A percentile compares a stretch with the other conserved stretches of the same genome.
phyloP scores from a whole-genome alignment of 2,329 filamentous ascomycete genomes.

The Plectosphaerella plurivora region DNA sequence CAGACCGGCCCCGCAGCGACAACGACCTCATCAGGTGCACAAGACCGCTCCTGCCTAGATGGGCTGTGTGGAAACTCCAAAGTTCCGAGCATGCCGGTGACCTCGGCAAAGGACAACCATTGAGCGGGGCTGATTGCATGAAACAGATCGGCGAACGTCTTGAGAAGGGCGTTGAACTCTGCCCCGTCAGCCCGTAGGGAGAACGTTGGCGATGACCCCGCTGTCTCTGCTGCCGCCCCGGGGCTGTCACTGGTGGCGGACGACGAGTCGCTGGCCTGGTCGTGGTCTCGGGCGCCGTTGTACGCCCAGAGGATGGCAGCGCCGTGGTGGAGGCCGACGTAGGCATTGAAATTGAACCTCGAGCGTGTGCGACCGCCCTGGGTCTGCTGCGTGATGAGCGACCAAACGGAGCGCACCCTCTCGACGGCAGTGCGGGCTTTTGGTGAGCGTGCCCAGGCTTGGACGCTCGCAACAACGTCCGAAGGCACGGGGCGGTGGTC shows the following conservation, averaged over 20 bases:
- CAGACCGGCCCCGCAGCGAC: too few species aligned
- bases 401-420: background rate
- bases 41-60: too few species aligned
- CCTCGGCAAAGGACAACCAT: slow-evolving; percentile 1
- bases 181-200: background rate
- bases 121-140: background rate
- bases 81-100: background rate
- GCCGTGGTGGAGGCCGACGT: slow-evolving; percentile 93
- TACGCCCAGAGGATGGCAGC: slow-evolving; percentile 97
- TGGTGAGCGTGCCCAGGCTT: background rate
- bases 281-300: slow-evolving; percentile 51
- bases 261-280: background rate
- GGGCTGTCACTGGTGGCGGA: background rate
- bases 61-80: background rate
- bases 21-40: too few species aligned
- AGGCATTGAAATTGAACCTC: slow-evolving; percentile 91
- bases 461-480: background rate
- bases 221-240: background rate
- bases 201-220: background rate
- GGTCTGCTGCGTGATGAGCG: background rate
- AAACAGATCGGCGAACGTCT: background rate
- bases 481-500: background rate
- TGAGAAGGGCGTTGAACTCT: background rate
- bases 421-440: background rate
- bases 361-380: slow-evolving; percentile 46